Evolutionary conservation across 2,329 filamentous ascomycete genomes (phyloP).

Genomic region (Verticillium tricorpus): DNA sequence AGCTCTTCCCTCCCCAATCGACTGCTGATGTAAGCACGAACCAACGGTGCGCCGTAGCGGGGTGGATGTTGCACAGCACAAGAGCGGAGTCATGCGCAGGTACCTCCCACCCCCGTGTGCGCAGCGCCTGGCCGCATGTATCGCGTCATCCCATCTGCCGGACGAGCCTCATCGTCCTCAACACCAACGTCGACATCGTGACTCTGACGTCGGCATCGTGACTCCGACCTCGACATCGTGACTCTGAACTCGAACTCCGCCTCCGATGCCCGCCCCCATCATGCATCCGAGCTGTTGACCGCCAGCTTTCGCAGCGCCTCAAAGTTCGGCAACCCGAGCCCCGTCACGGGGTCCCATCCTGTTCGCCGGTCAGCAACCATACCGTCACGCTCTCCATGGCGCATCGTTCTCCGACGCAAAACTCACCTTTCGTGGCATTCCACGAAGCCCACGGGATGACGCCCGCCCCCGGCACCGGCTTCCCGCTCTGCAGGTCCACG

Average conservation of each 20-base stretch:
- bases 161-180: background rate
- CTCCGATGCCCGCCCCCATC: background rate
- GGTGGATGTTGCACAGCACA: background rate
- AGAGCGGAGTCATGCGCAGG: background rate
- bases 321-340: slow-evolving; percentile 42
- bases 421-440: slow-evolving; percentile 29
- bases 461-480: slow-evolving; percentile 17
- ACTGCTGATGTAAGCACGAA: no score
- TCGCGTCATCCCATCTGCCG: background rate
- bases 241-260: background rate
- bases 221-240: background rate
- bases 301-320: slow-evolving; percentile 15
- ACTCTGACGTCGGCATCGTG: background rate
- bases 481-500: slow-evolving; percentile 17
- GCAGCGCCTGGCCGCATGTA: background rate
- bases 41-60: background rate
- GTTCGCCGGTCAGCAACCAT: slow-evolving; percentile 1
- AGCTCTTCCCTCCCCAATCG: no score
- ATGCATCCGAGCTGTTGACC: background rate
- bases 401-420: slow-evolving; percentile 10
- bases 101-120: background rate
- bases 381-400: slow-evolving; percentile 16
- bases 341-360: slow-evolving; percentile 34
- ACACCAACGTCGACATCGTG: background rate
- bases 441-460: slow-evolving; percentile 20